Conservation (phyloP, 768 basidiomycete genomes). For the Lentinula sp. region DNA sequence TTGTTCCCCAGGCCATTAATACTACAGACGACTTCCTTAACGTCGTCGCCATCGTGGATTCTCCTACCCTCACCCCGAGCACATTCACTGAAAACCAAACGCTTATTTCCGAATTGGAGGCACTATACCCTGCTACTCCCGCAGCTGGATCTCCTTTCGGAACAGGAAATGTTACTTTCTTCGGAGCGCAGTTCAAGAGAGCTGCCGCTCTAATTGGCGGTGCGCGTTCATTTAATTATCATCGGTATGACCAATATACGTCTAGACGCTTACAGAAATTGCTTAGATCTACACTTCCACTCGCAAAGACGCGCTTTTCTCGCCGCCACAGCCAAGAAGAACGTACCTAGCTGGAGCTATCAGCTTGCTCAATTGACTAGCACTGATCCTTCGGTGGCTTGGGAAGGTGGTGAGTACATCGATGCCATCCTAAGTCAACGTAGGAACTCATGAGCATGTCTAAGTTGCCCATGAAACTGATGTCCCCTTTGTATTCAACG, state of each 20-base stretch:
- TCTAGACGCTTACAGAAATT: background rate
- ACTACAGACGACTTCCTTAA: background rate
- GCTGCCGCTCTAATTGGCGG: background rate
- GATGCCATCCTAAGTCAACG: background rate
- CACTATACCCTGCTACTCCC: slow-evolving; percentile 1
- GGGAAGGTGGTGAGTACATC: background rate
- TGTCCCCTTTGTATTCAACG: background rate
- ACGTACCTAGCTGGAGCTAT: slow-evolving; percentile 1
- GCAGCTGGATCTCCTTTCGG: slow-evolving; percentile 3
- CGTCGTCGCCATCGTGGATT: background rate
- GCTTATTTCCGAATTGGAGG: slow-evolving; percentile 1
- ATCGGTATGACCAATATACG: too few relatives aligned
- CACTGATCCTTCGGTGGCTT: background rate
- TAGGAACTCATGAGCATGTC: background rate
- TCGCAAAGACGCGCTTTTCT: background rate
- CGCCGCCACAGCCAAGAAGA: background rate
- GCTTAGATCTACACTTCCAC: background rate
- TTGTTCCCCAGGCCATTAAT: background rate
- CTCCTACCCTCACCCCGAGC: background rate
- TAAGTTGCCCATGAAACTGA: background rate
- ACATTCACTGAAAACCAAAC: background rate
- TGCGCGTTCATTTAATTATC: background rate
- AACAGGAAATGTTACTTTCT: slow-evolving; percentile 2
- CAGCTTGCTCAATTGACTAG: background rate
- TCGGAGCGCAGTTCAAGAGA: background rate